These are phyloP conservation scores for Ganoderma leucocontextum DNA, from an alignment of 1,284 basidiomycete species.

Conservation along the genomic window DNA sequence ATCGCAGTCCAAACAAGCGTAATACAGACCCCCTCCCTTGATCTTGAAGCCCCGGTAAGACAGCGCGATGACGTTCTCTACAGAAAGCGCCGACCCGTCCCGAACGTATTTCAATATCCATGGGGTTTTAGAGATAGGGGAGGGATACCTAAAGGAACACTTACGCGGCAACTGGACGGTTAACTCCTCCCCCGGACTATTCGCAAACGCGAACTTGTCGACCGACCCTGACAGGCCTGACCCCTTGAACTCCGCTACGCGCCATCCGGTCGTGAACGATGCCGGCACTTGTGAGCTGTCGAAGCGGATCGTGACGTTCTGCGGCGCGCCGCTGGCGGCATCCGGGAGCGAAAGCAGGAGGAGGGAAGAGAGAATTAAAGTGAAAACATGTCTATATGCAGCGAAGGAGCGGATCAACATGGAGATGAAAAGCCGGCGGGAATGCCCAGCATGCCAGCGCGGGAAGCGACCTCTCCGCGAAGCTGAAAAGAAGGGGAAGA, in stretches of 20 bases:
- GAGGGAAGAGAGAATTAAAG: slow-evolving; percentile 15
- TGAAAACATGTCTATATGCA: slow-evolving; percentile 19
- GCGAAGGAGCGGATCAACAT: slow-evolving; percentile 25
- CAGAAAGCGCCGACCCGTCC: background rate
- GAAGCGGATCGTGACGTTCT: slow-evolving; percentile 32
- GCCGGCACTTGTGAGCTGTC: slow-evolving; percentile 22
- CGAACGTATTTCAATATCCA: background rate
- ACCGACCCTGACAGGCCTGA: slow-evolving; percentile 12
- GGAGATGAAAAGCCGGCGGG: slow-evolving; percentile 22
- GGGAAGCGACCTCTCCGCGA: slow-evolving; percentile 15
- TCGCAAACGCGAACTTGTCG: slow-evolving; percentile 28
- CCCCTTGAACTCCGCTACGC: slow-evolving; percentile 19
- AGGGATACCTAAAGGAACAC: slow-evolving; percentile 5
- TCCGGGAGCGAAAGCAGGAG: slow-evolving; percentile 7
- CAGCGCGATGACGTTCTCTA: slow-evolving; percentile 34
- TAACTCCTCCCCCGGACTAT: slow-evolving; percentile 26
- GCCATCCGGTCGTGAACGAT: slow-evolving; percentile 38
- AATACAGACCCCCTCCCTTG: slow-evolving; percentile 31
- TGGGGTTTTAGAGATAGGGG: background rate
- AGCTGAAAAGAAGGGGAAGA: slow-evolving; percentile 12
- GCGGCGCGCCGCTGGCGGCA: slow-evolving; percentile 31
- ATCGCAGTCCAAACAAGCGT: slow-evolving; percentile 35
- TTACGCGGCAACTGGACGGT: slow-evolving; percentile 31
- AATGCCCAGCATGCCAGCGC: slow-evolving; percentile 40
- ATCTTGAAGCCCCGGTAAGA: slow-evolving; percentile 35